Base-by-base conservation (phyloP, 305 asterid species). In the Petunia hybrid region DNA sequence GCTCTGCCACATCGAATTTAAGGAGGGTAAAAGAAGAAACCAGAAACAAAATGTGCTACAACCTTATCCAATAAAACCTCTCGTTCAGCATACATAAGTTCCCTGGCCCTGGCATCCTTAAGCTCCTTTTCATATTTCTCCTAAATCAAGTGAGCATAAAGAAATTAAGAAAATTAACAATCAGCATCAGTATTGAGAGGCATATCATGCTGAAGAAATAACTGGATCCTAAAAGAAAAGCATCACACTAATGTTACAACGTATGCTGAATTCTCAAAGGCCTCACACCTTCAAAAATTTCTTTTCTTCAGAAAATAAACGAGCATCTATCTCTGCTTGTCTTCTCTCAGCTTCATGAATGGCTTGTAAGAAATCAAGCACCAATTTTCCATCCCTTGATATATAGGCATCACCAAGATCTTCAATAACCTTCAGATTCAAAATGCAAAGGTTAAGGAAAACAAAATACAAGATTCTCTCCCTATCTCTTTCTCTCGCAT, bases 41-140 rank as follows among this genome's bases (percentile, higher is more conserved):
- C 51, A 56, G 8, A 48, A 39, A 74, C 36, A 83, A 79, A 22
- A 40, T 64, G 80, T 48, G 53, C 42, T 67, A 51, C 75, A 79
- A 96, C 99, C 98, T 96, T 94, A 71, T 94, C 97, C 83, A 96
- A 85, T 82, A 94, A 88, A 85, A 93, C 93, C 90, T 96, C 99
- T 86, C 93, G 93, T 90, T 96, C 98, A 80, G 98, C 99, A 90
- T 96, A 94, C 97, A 96, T 92, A 85, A 96, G 98, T 88, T 94
- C 98, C 89, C 98, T 90, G 85, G 92, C 97, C 88, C 93, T 87
- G 81, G 97, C 96, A 90, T 96, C 99, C 89, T 89, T 96, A 31
- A 96, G 92, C 78, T 96, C 98, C 90, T 92, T 93, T 83, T 96
- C 98, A 83, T 91, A 96, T 85, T 91, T 94, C 82, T 90, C 98